Conservation (phyloP, 2,329 filamentous ascomycete genomes). For the Aspergillus aculeatus region DNA sequence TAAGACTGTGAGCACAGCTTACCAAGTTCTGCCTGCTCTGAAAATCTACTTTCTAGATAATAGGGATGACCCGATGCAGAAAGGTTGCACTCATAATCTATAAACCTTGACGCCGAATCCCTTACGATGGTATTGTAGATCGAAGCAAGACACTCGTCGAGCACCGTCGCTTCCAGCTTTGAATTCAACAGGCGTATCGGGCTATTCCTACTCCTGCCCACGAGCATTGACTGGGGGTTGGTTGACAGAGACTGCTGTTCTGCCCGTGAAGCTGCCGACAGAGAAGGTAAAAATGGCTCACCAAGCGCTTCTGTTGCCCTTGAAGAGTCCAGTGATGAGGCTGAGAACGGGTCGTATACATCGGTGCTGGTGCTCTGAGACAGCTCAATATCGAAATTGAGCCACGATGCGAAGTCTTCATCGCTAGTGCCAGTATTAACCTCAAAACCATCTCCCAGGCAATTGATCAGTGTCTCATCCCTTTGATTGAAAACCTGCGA, state of each 20-base stretch:
- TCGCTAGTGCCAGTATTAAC: not conserved
- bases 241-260: too few species aligned
- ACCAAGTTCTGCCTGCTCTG: not conserved
- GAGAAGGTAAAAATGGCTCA: too few species aligned
- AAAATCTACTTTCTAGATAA: conserved; percentile 9
- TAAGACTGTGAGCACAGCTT: too few species aligned
- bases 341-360: too few species aligned
- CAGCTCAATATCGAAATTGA: not conserved
- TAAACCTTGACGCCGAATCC: conserved; percentile 18
- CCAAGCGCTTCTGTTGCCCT: too few species aligned
- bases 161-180: conserved; percentile 17
- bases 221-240: too few species aligned
- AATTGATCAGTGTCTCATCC: not conserved
- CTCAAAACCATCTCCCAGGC: not conserved
- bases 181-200: conserved; percentile 26
- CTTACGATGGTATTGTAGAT: conserved; percentile 24
- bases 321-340: too few species aligned
- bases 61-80: conserved; percentile 19
- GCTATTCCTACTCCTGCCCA: conserved; percentile 18
- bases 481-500: not conserved
- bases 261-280: too few species aligned
- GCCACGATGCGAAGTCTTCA: not conserved
- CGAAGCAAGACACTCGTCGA: conserved; percentile 17
- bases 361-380: too few species aligned
- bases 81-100: conserved; percentile 23